phyloP scores from a whole-genome alignment of 1,284 basidiomycete species.

The Sanghuangporus weigelae region DNA sequence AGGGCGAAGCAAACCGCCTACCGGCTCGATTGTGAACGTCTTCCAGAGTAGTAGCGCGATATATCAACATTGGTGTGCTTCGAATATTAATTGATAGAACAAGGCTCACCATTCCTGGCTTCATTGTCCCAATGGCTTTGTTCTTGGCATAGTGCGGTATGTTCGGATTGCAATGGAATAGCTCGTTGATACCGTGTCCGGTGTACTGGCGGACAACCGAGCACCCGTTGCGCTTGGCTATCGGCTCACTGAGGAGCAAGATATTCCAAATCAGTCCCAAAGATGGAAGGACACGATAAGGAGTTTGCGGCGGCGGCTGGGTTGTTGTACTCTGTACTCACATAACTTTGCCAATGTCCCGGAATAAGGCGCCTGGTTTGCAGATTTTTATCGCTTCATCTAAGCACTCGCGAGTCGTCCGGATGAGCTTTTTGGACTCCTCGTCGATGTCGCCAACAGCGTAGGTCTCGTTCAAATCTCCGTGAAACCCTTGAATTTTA shows the following conservation, averaged over 20 bases:
- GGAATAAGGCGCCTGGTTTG: slow-evolving; percentile 85
- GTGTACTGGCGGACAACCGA: slow-evolving; percentile 85
- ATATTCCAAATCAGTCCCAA: slow-evolving; percentile 10
- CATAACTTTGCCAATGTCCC: slow-evolving; percentile 81
- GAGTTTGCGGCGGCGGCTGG: not conserved
- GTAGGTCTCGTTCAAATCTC: slow-evolving; percentile 88
- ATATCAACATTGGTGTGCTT: not conserved
- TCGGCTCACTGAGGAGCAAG: slow-evolving; percentile 58
- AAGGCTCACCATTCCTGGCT: slow-evolving; percentile 70
- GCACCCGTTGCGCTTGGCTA: slow-evolving; percentile 76
- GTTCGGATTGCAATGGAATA: slow-evolving; percentile 75
- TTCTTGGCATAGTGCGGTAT: slow-evolving; percentile 87
- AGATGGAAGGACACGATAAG: slow-evolving; percentile 18
- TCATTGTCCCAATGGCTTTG: slow-evolving; percentile 80
- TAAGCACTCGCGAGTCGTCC: slow-evolving; percentile 72
- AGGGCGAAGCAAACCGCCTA: slow-evolving; percentile 29
- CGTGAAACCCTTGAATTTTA: slow-evolving; percentile 68
- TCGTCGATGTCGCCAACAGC: slow-evolving; percentile 85
- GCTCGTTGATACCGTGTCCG: slow-evolving; percentile 85
- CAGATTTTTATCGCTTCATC: slow-evolving; percentile 87
- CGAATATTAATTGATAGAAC: not conserved
- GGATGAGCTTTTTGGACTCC: slow-evolving; percentile 77
- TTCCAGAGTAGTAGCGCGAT: slow-evolving; percentile 16
- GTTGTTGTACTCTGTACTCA: slow-evolving; percentile 45
- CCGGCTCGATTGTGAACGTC: slow-evolving; percentile 63